Conservation (phyloP, 257 asterid species). For the Linderniella brevidens region DNA sequence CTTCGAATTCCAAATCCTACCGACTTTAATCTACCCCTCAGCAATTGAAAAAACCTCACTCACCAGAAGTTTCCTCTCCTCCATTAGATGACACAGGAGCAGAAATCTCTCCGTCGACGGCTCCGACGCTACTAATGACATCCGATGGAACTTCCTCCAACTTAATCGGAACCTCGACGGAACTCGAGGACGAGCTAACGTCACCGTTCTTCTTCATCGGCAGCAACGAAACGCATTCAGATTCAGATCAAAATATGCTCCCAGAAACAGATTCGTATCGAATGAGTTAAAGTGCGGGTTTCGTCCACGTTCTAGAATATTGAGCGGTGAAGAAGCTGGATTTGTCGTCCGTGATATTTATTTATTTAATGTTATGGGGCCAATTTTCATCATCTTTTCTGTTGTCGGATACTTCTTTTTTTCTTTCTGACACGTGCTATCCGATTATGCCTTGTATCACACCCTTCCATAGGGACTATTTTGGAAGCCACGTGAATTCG, state of each 20-base stretch:
- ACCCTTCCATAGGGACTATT: too few relatives aligned
- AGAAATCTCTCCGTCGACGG: not conserved
- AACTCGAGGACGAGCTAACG: constrained; percentile 7
- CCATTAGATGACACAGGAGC: constrained; percentile 25
- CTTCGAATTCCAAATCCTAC: constrained; percentile 10
- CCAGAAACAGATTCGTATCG: too few relatives aligned
- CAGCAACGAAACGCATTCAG: not conserved
- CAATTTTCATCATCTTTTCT: too few relatives aligned
- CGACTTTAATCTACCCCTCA: constrained; percentile 7
- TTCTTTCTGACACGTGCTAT: too few relatives aligned
- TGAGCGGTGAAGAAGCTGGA: too few relatives aligned
- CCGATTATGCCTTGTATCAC: too few relatives aligned
- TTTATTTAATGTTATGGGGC: too few relatives aligned
- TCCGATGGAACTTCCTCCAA: not conserved
- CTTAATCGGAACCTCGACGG: not conserved
- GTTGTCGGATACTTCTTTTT: too few relatives aligned
- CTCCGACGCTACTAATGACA: constrained; percentile 2
- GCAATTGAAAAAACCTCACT: constrained; percentile 11
- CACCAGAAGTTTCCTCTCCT: constrained; percentile 36
- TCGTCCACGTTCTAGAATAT: too few relatives aligned
- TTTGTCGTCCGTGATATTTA: too few relatives aligned
- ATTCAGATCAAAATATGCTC: constrained; percentile 13
- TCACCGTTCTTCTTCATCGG: constrained; percentile 12
- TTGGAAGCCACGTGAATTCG: too few relatives aligned
- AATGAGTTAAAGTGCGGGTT: too few relatives aligned